These are phyloP conservation scores for Solanum peruvianum DNA, from an alignment of 257 asterid species.

Conservation along the genomic window DNA sequence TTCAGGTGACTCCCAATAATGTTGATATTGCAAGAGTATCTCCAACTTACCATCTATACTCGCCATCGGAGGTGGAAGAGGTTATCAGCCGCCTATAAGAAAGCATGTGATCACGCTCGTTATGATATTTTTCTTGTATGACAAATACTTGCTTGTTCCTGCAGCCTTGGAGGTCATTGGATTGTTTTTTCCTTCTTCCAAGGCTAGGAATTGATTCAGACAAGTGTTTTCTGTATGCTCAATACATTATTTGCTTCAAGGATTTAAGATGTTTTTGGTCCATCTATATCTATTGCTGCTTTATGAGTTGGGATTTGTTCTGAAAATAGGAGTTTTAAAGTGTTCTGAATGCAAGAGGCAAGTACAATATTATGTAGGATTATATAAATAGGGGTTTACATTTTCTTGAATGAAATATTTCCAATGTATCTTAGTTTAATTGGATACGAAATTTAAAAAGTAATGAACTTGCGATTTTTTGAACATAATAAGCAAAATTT, in stretches of 20 bases:
- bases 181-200: not conserved
- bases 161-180: not conserved
- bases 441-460: not conserved
- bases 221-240: not conserved
- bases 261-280: not conserved
- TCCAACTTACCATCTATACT: constrained; percentile 54
- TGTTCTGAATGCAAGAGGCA: fast-evolving
- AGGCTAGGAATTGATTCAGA: not conserved
- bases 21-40: constrained; percentile 64
- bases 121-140: not conserved
- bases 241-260: not conserved
- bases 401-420: not conserved
- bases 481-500: not conserved
- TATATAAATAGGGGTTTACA: not conserved
- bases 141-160: not conserved
- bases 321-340: not conserved
- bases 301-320: not conserved
- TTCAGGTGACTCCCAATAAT: constrained; percentile 59
- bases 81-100: constrained; percentile 45
- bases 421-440: not conserved
- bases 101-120: not conserved
- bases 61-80: constrained; percentile 50
- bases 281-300: not conserved
- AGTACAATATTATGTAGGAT: not conserved
- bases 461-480: not conserved